phyloP scores from a whole-genome alignment of 306 rosid species.

The Neltuma alba region DNA sequence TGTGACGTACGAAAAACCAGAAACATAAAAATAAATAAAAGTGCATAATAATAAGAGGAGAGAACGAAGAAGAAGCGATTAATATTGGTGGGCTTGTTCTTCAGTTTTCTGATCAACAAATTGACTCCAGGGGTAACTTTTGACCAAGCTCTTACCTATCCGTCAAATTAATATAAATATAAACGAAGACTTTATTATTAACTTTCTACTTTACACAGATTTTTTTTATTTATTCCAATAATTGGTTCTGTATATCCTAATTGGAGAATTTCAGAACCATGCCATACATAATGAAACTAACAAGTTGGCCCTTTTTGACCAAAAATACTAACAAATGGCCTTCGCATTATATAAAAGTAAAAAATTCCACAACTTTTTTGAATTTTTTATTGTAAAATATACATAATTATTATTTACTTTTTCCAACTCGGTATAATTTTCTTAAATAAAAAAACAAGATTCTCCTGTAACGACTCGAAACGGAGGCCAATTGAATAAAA shows the following conservation, averaged over 20 bases:
- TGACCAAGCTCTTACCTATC: not conserved
- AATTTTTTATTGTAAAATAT: not conserved
- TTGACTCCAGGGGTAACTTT: not conserved
- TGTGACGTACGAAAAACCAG: slow-evolving; percentile 2
- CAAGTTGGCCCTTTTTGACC: too few species aligned
- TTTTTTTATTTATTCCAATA: not conserved
- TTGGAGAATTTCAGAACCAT: not conserved
- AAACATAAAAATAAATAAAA: not conserved
- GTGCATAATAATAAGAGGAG: not conserved
- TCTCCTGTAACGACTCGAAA: too few species aligned
- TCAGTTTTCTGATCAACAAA: not conserved
- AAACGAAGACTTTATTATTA: not conserved
- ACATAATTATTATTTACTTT: not conserved
- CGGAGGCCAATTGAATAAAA: not conserved
- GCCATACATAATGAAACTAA: not conserved
- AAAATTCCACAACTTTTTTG: not conserved
- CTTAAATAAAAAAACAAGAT: not conserved
- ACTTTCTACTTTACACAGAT: not conserved
- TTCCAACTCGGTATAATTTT: not conserved
- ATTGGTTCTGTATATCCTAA: too few species aligned
- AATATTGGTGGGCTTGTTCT: not conserved
- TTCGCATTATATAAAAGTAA: not conserved
- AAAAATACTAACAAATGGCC: not conserved
- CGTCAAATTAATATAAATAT: not conserved
- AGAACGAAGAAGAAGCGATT: not conserved